Percentiles rank a stretch among this genome's conserved stretches.
Conservation (phyloP, 495 filamentous ascomycete genomes). For the Penicillium macrosclerotiorum region DNA sequence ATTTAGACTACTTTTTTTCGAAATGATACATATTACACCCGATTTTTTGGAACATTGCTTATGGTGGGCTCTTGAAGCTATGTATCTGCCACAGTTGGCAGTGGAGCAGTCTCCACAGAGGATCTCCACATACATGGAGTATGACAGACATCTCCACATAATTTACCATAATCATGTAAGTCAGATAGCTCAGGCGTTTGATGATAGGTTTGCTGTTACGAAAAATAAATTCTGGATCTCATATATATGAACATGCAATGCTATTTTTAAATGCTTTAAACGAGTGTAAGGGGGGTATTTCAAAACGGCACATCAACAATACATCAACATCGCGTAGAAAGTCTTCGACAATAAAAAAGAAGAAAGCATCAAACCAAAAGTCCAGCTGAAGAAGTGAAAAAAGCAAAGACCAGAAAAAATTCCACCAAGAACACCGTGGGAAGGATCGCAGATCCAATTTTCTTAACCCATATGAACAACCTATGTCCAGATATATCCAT, state of each 20-base stretch:
- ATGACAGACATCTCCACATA: no score
- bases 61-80: no score
- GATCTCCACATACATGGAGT: no score
- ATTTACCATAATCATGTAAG: no score
- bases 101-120: no score
- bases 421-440: neutral
- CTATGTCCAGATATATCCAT: neutral
- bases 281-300: constrained; percentile 9
- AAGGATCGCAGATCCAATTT: constrained; percentile 7
- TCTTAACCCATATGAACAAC: neutral
- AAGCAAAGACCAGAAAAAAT: neutral
- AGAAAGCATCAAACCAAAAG: neutral
- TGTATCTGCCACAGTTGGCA: no score
- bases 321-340: neutral
- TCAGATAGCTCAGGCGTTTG: no score
- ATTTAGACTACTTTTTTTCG: neutral
- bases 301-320: constrained; percentile 4
- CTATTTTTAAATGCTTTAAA: constrained; percentile 7
- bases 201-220: no score
- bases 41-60: no score
- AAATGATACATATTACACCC: no score
- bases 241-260: constrained; percentile 5
- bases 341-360: constrained; percentile 1
- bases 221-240: neutral
- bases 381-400: constrained; percentile 1